phyloP scores from a whole-genome alignment of 495 filamentous ascomycete genomes.

The Aspergillus nanangensis region DNA sequence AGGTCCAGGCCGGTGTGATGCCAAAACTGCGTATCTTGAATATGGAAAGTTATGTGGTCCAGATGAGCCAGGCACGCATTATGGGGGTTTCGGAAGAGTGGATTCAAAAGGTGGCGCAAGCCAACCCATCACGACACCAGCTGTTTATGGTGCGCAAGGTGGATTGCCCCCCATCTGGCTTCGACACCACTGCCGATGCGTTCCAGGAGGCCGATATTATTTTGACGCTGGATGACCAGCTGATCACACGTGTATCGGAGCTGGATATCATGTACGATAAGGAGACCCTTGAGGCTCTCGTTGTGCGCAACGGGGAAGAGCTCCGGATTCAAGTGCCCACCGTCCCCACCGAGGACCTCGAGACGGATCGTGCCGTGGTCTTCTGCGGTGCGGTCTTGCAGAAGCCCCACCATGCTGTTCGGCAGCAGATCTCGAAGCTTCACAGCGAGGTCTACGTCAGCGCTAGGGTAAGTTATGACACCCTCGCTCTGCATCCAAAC shows the following conservation, averaged over 20 bases:
- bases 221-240: slow-evolving; percentile 81
- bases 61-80: slow-evolving; percentile 96
- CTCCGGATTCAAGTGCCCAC: slow-evolving; percentile 76
- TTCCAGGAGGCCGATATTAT: slow-evolving; percentile 92
- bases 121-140: slow-evolving; percentile 88
- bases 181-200: slow-evolving; percentile 27
- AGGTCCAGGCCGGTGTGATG: slow-evolving; percentile 72
- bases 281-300: slow-evolving; percentile 73
- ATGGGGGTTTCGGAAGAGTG: slow-evolving; percentile 97
- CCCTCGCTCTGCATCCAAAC: not conserved
- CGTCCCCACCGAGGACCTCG: slow-evolving; percentile 82
- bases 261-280: slow-evolving; percentile 96
- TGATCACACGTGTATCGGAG: slow-evolving; percentile 89
- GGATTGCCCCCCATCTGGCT: slow-evolving; percentile 57
- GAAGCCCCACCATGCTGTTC: slow-evolving; percentile 89
- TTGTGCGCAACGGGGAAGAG: slow-evolving; percentile 83
- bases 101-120: slow-evolving; percentile 81
- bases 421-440: slow-evolving; percentile 95
- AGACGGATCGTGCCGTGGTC: slow-evolving; percentile 84
- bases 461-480: slow-evolving; percentile 55
- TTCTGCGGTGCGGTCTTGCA: slow-evolving; percentile 96
- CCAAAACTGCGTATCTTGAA: slow-evolving; percentile 86
- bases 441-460: slow-evolving; percentile 97
- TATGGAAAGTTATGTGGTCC: slow-evolving; percentile 89
- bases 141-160: slow-evolving; percentile 98